Conservation (phyloP, 768 basidiomycete species). For the Gloeostereum incarnatum region DNA sequence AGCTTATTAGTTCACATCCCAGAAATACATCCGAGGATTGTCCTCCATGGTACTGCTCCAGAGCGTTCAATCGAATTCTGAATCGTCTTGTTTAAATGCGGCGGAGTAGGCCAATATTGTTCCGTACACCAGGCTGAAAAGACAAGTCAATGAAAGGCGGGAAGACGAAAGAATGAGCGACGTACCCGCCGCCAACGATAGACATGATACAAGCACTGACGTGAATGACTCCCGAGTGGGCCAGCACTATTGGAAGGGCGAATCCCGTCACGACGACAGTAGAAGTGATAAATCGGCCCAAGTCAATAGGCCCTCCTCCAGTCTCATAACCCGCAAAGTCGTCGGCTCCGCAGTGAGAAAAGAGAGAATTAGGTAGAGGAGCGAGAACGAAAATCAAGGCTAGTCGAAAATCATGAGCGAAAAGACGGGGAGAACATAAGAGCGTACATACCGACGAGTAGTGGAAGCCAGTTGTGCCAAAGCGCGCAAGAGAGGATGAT, state of each 20-base stretch:
- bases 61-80: slow-evolving; percentile 60
- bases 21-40: too few relatives aligned
- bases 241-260: slow-evolving; percentile 83
- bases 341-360: slow-evolving; percentile 86
- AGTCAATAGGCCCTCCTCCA: slow-evolving; percentile 64
- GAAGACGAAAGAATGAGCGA: slow-evolving; percentile 12
- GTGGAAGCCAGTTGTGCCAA: slow-evolving; percentile 94
- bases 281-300: slow-evolving; percentile 92
- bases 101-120: slow-evolving; percentile 86
- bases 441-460: slow-evolving; percentile 76
- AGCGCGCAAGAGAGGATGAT: slow-evolving; percentile 96
- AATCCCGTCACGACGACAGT: slow-evolving; percentile 90
- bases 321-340: slow-evolving; percentile 79
- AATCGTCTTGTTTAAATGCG: slow-evolving; percentile 71
- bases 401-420: slow-evolving; percentile 17
- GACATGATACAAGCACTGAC: slow-evolving; percentile 89
- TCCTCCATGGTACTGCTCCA: neutral
- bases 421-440: slow-evolving; percentile 1
- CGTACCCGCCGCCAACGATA: slow-evolving; percentile 84
- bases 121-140: slow-evolving; percentile 68
- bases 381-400: slow-evolving; percentile 94
- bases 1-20: too few relatives aligned
- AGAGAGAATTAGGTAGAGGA: slow-evolving; percentile 90
- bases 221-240: slow-evolving; percentile 84
- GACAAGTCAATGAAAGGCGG: slow-evolving; percentile 5